Evolutionary conservation across 441 rosid species (phyloP).

Genomic region (Rhodomyrtus psidioides): DNA sequence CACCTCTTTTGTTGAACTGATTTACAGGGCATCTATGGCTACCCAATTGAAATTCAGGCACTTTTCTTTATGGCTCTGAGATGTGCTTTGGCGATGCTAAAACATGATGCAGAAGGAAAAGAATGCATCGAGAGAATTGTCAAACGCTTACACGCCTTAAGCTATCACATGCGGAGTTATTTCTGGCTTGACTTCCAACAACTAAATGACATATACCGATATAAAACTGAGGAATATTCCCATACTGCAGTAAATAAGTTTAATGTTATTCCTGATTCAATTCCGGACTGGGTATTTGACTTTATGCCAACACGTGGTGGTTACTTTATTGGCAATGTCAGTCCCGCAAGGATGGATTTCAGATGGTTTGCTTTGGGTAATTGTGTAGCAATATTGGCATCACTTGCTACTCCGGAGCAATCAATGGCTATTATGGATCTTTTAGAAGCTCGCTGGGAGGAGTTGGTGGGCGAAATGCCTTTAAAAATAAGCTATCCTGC

Average conservation of each 20-base stretch:
- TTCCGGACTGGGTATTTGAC: constrained; percentile 15
- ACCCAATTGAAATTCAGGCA: constrained; percentile 16
- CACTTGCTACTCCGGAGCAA: constrained; percentile 14
- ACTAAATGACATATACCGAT: constrained; percentile 14
- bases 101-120: constrained; percentile 14
- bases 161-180: constrained; percentile 12
- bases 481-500: constrained; percentile 11
- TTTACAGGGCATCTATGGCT: constrained; percentile 12
- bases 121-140: constrained; percentile 14
- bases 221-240: constrained; percentile 16
- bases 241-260: constrained; percentile 17
- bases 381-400: constrained; percentile 11
- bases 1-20: neutral
- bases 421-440: constrained; percentile 16
- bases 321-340: constrained; percentile 14
- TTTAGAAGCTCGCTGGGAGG: constrained; percentile 16
- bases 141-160: constrained; percentile 11
- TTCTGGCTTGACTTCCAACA: constrained; percentile 17
- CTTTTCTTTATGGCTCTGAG: constrained; percentile 15
- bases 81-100: constrained; percentile 12
- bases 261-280: constrained; percentile 14
- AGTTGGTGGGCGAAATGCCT: constrained; percentile 15
- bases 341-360: constrained; percentile 18
- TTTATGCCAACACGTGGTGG: constrained; percentile 17
- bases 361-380: constrained; percentile 17